Percentiles rank a stretch among this genome's conserved stretches.
phyloP scores from a whole-genome alignment of 768 basidiomycete species.

The Leccinellum albellum region DNA sequence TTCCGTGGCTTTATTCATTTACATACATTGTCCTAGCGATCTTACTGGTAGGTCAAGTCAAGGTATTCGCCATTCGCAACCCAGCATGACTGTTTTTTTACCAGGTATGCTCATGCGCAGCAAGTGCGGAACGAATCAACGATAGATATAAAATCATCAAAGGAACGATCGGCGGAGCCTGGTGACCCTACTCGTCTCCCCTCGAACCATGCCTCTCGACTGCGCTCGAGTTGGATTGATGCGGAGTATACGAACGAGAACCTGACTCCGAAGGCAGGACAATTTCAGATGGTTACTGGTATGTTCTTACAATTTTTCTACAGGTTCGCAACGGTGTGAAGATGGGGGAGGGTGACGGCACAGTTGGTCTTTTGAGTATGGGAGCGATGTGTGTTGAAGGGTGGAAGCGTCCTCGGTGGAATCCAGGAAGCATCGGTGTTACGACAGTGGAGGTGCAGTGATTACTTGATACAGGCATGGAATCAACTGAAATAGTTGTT shows the following conservation, averaged over 20 bases:
- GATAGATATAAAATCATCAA: conserved; percentile 44
- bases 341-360: conserved; percentile 94
- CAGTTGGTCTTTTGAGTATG: conserved; percentile 77
- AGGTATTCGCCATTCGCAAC: neutral
- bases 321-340: conserved; percentile 82
- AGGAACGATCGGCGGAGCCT: conserved; percentile 36
- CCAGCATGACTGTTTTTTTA: neutral
- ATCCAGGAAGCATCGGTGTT: conserved; percentile 84
- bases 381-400: conserved; percentile 98
- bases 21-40: conserved; percentile 48
- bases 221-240: conserved; percentile 80
- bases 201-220: conserved; percentile 48
- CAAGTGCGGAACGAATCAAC: conserved; percentile 62
- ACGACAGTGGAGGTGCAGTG: conserved; percentile 76
- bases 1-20: neutral
- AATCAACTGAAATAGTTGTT: conserved; percentile 3
- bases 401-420: conserved; percentile 87
- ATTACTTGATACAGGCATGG: neutral
- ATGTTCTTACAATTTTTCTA: neutral
- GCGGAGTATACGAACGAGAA: conserved; percentile 68
- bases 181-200: conserved; percentile 45
- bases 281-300: neutral
- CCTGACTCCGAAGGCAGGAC: conserved; percentile 49
- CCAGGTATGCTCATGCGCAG: conserved; percentile 68
- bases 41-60: conserved; percentile 65